Conservation (phyloP, 768 basidiomycete genomes). For the Auricularia auricula-judae region DNA sequence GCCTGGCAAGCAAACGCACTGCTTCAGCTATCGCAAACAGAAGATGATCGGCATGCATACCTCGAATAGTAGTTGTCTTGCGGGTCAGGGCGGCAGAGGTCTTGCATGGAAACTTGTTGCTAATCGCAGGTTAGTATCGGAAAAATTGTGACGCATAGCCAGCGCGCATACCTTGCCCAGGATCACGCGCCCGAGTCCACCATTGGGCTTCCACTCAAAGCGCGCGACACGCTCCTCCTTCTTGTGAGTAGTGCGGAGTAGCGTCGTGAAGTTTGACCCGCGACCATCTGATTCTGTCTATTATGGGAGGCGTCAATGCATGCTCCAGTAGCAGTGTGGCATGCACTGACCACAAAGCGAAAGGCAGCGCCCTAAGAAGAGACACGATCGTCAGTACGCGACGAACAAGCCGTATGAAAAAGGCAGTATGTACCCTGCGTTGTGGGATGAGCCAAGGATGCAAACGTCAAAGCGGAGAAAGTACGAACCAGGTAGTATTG, state of each 20-base stretch:
- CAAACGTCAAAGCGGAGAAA: background rate
- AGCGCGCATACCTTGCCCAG: slow-evolving; percentile 59
- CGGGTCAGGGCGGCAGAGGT: slow-evolving; percentile 65
- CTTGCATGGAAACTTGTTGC: slow-evolving; percentile 72
- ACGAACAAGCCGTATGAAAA: background rate
- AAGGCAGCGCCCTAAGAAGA: background rate
- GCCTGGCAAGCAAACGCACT: slow-evolving; percentile 40
- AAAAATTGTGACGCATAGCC: slow-evolving; percentile 4
- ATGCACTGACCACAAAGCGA: background rate
- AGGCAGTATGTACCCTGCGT: background rate
- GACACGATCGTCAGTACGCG: background rate
- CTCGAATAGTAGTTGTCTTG: slow-evolving; percentile 41
- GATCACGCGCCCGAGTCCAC: slow-evolving; percentile 72
- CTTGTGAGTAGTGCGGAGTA: slow-evolving; percentile 48
- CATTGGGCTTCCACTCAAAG: slow-evolving; percentile 77
- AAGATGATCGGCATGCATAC: slow-evolving; percentile 1
- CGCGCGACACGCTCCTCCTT: slow-evolving; percentile 83
- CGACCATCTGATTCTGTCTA: slow-evolving; percentile 55
- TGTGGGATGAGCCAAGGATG: background rate
- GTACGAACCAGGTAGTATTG: slow-evolving; percentile 38
- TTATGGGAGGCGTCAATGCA: background rate
- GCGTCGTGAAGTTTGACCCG: slow-evolving; percentile 62
- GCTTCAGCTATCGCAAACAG: slow-evolving; percentile 5
- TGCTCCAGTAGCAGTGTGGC: background rate
- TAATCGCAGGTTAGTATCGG: slow-evolving; percentile 21